A percentile compares a stretch with the other conserved stretches of the same genome.
Conservation (phyloP, 1,284 basidiomycete genomes). For the Athelia sp. region DNA sequence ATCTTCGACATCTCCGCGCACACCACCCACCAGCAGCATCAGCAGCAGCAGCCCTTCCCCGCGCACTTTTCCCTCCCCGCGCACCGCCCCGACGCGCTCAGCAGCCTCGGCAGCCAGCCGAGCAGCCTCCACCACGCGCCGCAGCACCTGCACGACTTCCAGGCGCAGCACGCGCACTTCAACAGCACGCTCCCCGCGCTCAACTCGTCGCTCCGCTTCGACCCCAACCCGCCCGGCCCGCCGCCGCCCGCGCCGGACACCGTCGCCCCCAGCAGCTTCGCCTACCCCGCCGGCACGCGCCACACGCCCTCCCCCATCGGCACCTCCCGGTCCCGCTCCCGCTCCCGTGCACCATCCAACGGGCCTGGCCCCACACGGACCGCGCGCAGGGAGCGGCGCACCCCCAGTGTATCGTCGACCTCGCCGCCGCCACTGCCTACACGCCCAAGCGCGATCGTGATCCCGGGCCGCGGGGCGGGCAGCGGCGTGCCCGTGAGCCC, state of each 20-base stretch:
- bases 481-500: slow-evolving; percentile 5
- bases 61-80: slow-evolving; percentile 7
- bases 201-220: slow-evolving; percentile 56
- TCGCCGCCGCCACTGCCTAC: slow-evolving; percentile 35
- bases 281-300: neutral
- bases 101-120: neutral
- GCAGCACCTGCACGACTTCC: slow-evolving; percentile 2
- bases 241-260: slow-evolving; percentile 20
- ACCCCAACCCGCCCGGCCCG: slow-evolving; percentile 34
- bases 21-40: slow-evolving; percentile 16
- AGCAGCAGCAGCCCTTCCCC: slow-evolving; percentile 17
- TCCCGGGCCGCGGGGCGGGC: slow-evolving; percentile 32
- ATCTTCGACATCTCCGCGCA: slow-evolving; percentile 64
- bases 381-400: slow-evolving; percentile 36
- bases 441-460: slow-evolving; percentile 51
- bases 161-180: slow-evolving; percentile 34
- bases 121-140: neutral
- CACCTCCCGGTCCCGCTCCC: slow-evolving; percentile 36
- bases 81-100: neutral
- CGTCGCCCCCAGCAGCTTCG: slow-evolving; percentile 25
- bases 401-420: slow-evolving; percentile 45
- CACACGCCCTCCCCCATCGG: slow-evolving; percentile 15
- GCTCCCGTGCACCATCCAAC: slow-evolving; percentile 38
- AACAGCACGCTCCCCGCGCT: slow-evolving; percentile 57
- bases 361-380: slow-evolving; percentile 43